Evolutionary conservation across 768 basidiomycete genomes (phyloP).

Genomic region (Tricholoma sp.): DNA sequence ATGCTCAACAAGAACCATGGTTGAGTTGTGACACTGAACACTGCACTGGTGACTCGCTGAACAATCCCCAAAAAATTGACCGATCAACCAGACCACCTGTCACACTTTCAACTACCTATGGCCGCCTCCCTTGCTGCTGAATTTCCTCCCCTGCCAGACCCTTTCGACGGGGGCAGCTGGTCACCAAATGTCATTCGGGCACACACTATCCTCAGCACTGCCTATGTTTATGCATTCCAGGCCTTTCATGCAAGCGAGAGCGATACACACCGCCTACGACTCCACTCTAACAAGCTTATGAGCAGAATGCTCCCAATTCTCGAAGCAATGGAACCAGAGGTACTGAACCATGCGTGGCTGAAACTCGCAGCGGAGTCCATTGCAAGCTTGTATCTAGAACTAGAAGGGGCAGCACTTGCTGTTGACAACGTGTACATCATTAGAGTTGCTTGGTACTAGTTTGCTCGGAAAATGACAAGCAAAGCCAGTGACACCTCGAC

Average conservation of each 20-base stretch:
- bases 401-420: neutral
- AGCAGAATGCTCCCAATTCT: neutral
- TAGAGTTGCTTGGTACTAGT: neutral
- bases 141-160: neutral
- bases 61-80: too few relatives aligned
- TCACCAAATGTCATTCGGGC: neutral
- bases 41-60: too few relatives aligned
- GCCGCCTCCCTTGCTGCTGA: neutral
- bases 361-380: neutral
- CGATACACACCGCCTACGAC: neutral
- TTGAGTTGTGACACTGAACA: too few relatives aligned
- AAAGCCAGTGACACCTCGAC: neutral
- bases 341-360: neutral
- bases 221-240: neutral
- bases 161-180: neutral
- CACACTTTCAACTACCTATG: too few relatives aligned
- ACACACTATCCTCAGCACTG: neutral
- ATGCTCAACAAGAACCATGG: too few relatives aligned
- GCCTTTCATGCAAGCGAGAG: neutral
- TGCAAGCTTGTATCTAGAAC: neutral
- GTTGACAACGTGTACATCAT: neutral
- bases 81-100: too few relatives aligned
- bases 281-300: neutral
- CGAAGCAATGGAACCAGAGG: neutral
- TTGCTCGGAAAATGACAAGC: neutral